Conservation (phyloP, 148 eudicot species). For the Persicaria tinctoria region DNA sequence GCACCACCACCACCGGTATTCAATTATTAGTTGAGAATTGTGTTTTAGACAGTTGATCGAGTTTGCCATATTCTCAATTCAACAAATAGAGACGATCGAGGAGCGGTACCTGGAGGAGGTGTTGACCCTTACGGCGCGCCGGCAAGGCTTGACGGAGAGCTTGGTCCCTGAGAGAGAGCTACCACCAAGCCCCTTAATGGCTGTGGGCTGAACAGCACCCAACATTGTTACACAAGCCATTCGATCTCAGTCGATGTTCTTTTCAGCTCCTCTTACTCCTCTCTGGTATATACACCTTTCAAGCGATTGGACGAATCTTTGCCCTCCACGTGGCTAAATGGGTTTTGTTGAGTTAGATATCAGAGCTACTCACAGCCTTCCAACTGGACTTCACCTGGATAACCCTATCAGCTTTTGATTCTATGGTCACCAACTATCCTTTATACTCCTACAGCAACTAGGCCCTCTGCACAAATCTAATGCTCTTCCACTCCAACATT, state of each 20-base stretch:
- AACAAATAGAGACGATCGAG: no score
- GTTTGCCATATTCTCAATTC: background rate
- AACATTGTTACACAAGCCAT: slow-evolving; percentile 87
- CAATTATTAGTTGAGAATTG: no score
- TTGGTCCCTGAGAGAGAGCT: slow-evolving; percentile 79
- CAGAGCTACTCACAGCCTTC: slow-evolving; percentile 14
- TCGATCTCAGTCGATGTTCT: background rate
- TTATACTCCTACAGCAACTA: no score
- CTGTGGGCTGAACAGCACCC: slow-evolving; percentile 57
- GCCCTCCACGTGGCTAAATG: slow-evolving; percentile 36
- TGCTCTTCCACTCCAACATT: no score
- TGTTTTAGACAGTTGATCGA: background rate
- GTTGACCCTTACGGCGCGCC: slow-evolving; percentile 32
- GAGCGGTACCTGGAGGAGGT: slow-evolving; percentile 7
- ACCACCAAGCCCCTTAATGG: slow-evolving; percentile 76
- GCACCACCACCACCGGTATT: no score
- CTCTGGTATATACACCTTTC: background rate
- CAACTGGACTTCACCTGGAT: slow-evolving; percentile 28
- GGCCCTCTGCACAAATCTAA: no score
- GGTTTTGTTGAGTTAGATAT: slow-evolving; percentile 17
- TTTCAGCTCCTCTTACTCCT: background rate
- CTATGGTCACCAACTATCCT: background rate
- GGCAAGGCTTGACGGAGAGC: slow-evolving; percentile 52
- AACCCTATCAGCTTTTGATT: slow-evolving; percentile 28
- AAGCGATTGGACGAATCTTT: slow-evolving; percentile 18